A percentile compares a stretch with the other conserved stretches of the same genome.
These are phyloP conservation scores for Drechslerella dactyloides DNA, from an alignment of 2,329 filamentous ascomycete species.

Conservation along the genomic window DNA sequence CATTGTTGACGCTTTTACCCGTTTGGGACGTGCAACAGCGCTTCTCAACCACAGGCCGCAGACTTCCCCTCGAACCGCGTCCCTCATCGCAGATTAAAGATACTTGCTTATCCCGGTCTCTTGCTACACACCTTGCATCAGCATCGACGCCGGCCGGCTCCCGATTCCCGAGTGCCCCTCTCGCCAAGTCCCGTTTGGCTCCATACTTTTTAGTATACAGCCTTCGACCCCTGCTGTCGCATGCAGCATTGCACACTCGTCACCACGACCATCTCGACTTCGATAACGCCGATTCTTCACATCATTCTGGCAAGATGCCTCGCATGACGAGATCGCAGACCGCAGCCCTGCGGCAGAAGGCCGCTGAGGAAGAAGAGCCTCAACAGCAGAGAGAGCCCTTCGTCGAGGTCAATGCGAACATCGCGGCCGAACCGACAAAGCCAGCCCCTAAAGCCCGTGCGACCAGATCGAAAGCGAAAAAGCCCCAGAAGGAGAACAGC, in stretches of 20 bases:
- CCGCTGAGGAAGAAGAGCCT: conserved; percentile 7
- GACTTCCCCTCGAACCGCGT: too few relatives aligned
- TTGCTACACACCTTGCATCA: too few relatives aligned
- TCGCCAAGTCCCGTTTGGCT: too few relatives aligned
- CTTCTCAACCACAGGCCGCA: conserved; percentile 17
- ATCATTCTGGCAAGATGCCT: conserved; percentile 29
- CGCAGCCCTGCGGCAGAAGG: conserved; percentile 25
- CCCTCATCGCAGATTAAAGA: too few relatives aligned
- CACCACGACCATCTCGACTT: not conserved
- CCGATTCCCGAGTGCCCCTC: too few relatives aligned
- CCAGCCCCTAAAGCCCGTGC: not conserved
- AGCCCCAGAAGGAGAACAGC: conserved; percentile 1
- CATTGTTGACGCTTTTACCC: conserved; percentile 26
- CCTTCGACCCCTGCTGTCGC: too few relatives aligned
- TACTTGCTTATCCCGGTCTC: too few relatives aligned
- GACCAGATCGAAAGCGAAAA: conserved; percentile 18
- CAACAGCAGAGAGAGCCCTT: conserved; percentile 32
- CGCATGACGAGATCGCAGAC: conserved; percentile 38
- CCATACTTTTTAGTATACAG: not conserved
- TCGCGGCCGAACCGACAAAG: conserved; percentile 12
- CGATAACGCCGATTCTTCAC: conserved; percentile 11
- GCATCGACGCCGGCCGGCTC: too few relatives aligned
- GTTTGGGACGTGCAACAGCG: conserved; percentile 6
- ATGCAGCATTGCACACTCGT: not conserved
- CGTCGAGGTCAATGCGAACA: conserved; percentile 36